A percentile compares a stretch with the other conserved stretches of the same genome.
phyloP scores from a whole-genome alignment of 2,329 filamentous ascomycete species.

The Sporothrix mexicana region DNA sequence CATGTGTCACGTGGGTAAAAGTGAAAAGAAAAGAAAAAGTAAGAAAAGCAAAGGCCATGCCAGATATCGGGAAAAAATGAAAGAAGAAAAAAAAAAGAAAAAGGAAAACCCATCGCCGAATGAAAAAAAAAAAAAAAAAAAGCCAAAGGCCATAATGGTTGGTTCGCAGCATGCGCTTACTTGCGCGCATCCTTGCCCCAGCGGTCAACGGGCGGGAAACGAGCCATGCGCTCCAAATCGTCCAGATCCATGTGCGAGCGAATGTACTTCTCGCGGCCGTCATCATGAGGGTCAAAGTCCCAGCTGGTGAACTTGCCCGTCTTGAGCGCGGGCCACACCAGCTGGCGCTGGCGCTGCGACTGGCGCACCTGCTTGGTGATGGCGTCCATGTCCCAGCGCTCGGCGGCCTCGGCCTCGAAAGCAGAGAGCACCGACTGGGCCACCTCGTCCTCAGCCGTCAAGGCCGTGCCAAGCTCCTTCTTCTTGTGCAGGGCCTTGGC shows the following conservation, averaged over 20 bases:
- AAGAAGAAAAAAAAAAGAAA: constrained; percentile 1
- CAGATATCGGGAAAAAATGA: background rate
- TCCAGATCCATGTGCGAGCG: constrained; percentile 82
- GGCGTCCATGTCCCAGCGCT: constrained; percentile 79
- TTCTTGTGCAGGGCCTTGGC: constrained; percentile 53
- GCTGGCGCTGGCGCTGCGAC: constrained; percentile 77
- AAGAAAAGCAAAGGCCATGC: constrained; percentile 23
- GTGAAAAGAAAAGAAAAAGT: background rate
- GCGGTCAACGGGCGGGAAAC: constrained; percentile 70
- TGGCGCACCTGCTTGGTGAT: constrained; percentile 76
- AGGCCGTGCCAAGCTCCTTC: constrained; percentile 37
- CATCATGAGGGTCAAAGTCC: constrained; percentile 80
- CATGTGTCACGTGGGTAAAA: constrained; percentile 27
- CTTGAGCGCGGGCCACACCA: constrained; percentile 81
- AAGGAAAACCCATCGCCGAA: background rate
- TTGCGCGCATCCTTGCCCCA: constrained; percentile 54
- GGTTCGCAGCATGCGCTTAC: background rate
- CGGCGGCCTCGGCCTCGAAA: constrained; percentile 74
- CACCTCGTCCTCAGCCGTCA: constrained; percentile 53
- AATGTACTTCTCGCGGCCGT: constrained; percentile 78
- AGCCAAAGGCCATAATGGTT: too few species aligned
- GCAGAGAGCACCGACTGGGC: constrained; percentile 60
- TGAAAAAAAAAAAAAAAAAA: background rate
- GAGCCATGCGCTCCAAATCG: constrained; percentile 76
- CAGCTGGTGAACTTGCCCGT: constrained; percentile 78